A percentile compares a stretch with the other conserved stretches of the same genome.
These are phyloP conservation scores for Seiridium unicorne DNA, from an alignment of 2,329 filamentous ascomycete species.

Conservation along the genomic window DNA sequence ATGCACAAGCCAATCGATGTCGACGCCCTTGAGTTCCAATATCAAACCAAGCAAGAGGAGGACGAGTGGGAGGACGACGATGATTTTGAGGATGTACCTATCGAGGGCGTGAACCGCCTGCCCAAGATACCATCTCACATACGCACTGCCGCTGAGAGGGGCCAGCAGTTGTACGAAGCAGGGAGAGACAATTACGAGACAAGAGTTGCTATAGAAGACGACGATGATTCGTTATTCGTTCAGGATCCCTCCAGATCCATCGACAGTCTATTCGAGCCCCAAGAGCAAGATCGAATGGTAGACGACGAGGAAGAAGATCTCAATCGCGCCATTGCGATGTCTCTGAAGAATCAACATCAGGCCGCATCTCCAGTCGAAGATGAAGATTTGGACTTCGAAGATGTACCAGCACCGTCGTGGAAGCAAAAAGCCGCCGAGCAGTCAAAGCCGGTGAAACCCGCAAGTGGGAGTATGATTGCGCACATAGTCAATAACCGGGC, in stretches of 20 bases:
- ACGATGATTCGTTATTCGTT: slow-evolving; percentile 59
- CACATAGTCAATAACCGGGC: slow-evolving; percentile 73
- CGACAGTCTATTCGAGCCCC: slow-evolving; percentile 18
- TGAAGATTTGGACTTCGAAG: slow-evolving; percentile 45
- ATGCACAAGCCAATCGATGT: slow-evolving; percentile 90
- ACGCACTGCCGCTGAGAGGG: slow-evolving; percentile 19
- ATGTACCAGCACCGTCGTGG: slow-evolving; percentile 53
- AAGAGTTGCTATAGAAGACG: slow-evolving; percentile 27
- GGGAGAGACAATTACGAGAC: slow-evolving; percentile 9
- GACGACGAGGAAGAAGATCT: slow-evolving; percentile 61
- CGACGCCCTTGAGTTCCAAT: slow-evolving; percentile 62
- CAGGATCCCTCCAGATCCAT: slow-evolving; percentile 20
- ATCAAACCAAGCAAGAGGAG: slow-evolving; percentile 54
- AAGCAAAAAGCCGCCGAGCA: slow-evolving; percentile 51
- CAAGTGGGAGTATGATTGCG: slow-evolving; percentile 63
- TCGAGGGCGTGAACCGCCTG: slow-evolving; percentile 82
- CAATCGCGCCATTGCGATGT: slow-evolving; percentile 79
- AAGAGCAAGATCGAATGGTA: slow-evolving; percentile 28
- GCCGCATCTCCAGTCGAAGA: slow-evolving; percentile 32
- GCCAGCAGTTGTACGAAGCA: slow-evolving; percentile 25
- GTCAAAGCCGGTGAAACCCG: slow-evolving; percentile 49
- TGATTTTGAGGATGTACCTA: slow-evolving; percentile 89
- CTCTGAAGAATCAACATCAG: slow-evolving; percentile 65
- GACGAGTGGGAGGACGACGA: slow-evolving; percentile 66
- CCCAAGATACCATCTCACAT: slow-evolving; percentile 53